Evolutionary conservation across 352 stramenopile genomes (phyloP), one percentile per base, ranked within the genome.

Genomic region (Phytophthora meadii): DNA sequence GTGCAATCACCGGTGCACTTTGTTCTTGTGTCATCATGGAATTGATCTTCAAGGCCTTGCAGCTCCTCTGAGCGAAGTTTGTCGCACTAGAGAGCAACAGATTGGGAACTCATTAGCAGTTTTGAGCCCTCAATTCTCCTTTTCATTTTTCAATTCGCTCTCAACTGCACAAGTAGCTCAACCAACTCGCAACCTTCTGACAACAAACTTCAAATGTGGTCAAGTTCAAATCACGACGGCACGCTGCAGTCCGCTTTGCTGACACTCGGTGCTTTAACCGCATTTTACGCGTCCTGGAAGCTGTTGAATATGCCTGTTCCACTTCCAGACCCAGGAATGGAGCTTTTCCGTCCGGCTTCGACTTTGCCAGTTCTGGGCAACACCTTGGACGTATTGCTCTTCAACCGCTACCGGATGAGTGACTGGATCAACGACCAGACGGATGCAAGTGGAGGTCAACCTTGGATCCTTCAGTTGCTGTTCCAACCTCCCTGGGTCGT

Each of bases 351-450:
- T n/a, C 70, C 70, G 10, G 37, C 51, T 15, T 76, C 66, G n/a
- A 80, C 72, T 17, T 32, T 81, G 4, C 72, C 69, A 1, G 28
- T 81, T 28, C 52, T 81, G 1, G 70, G 70, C 28, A 81, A 79
- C 37, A 74, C 62, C 11, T 50, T 81, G 19, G 70, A 76, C 44
- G 50, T 78, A 0, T 39, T 75, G 51, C 17, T 70, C 24, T 69
- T 54, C 41, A 64, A 76, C 11, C 70, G 51, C 34, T 41, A 74
- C n/a, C 75, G 81, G 1, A 40, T 90, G 9, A 74, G 83, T 37
- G 82, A 88, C 55, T 89, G 77, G 82, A 60, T 90, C 15, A 56
- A 74, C 2, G 77, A 90, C 8, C 68, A 90, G 51, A 78, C 63
- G 4, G 15, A 74, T 0, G 48, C 62, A 4, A 65, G 55, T 46